phyloP scores from a whole-genome alignment of 2,329 filamentous ascomycete species.

The Paecilomyces formosus region DNA sequence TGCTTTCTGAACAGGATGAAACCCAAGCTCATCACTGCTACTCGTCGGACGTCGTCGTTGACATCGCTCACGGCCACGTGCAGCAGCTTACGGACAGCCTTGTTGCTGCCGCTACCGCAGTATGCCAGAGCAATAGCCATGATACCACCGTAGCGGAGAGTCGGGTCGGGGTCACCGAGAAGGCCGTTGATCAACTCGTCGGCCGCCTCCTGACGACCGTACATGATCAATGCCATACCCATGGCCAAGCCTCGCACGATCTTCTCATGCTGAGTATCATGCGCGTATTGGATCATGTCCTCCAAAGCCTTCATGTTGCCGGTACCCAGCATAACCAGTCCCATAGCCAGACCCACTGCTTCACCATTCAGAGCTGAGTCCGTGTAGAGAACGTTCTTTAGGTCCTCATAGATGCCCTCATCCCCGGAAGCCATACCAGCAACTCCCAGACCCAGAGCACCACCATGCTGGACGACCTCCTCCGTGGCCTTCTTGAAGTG shows the following conservation, averaged over 20 bases:
- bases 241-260: slow-evolving; percentile 92
- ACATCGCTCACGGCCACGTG: slow-evolving; percentile 97
- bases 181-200: slow-evolving; percentile 92
- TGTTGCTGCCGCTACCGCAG: slow-evolving; percentile 96
- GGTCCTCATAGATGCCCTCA: slow-evolving; percentile 81
- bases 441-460: slow-evolving; percentile 88
- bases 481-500: slow-evolving; percentile 43
- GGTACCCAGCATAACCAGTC: slow-evolving; percentile 96
- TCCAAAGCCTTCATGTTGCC: slow-evolving; percentile 88
- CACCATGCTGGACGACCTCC: slow-evolving; percentile 94
- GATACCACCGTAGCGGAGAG: slow-evolving; percentile 91
- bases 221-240: slow-evolving; percentile 98
- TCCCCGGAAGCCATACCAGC: slow-evolving; percentile 96
- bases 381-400: slow-evolving; percentile 80
- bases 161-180: slow-evolving; percentile 86
- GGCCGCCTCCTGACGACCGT: slow-evolving; percentile 85
- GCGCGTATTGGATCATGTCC: slow-evolving; percentile 95
- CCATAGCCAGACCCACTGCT: slow-evolving; percentile 92
- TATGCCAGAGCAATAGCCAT: slow-evolving; percentile 98
- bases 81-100: slow-evolving; percentile 90
- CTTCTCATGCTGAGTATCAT: slow-evolving; percentile 98
- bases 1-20: slow-evolving; percentile 99
- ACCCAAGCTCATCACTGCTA: slow-evolving; percentile 94
- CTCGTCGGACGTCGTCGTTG: slow-evolving; percentile 91
- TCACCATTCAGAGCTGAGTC: slow-evolving; percentile 97